Evolutionary conservation across 441 rosid species (phyloP).

Genomic region (Theobroma grandiflorum): DNA sequence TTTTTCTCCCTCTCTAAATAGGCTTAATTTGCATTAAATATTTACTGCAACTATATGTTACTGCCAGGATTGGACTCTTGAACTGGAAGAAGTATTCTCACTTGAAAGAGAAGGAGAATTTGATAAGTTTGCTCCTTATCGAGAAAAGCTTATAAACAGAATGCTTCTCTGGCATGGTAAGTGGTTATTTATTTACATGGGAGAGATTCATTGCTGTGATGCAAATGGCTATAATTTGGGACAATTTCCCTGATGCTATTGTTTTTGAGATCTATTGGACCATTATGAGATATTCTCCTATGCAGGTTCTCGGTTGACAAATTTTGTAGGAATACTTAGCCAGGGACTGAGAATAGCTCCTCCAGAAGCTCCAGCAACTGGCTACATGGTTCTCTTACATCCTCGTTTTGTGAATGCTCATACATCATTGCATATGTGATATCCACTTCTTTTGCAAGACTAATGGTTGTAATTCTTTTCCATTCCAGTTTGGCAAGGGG

Average conservation of each 20-base stretch:
- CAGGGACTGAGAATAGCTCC: conserved; percentile 99
- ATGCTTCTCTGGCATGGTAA: conserved; percentile 98
- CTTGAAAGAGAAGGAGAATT: conserved; percentile 94
- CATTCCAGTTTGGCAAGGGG: conserved; percentile 93
- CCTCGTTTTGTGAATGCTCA: background rate
- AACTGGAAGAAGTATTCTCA: conserved; percentile 90
- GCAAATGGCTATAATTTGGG: conserved; percentile 15
- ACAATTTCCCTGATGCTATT: background rate
- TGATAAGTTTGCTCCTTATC: conserved; percentile 77
- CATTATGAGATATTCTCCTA: conserved; percentile 16
- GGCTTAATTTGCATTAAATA: conserved; percentile 11
- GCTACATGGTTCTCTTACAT: conserved; percentile 78
- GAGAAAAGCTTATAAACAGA: conserved; percentile 75
- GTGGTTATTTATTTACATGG: conserved; percentile 24
- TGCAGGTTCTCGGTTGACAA: conserved; percentile 93
- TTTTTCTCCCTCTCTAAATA: background rate
- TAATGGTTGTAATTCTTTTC: conserved; percentile 27
- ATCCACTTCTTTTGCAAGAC: conserved; percentile 23
- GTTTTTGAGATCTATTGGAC: background rate
- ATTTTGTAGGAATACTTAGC: conserved; percentile 97
- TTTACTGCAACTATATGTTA: conserved; percentile 30
- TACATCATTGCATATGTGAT: background rate
- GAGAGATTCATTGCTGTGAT: background rate
- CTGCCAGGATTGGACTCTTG: conserved; percentile 90
- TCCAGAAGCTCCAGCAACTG: conserved; percentile 99